Evolutionary conservation across 345 rosid genomes (phyloP).

Genomic region (Combretum micranthum): DNA sequence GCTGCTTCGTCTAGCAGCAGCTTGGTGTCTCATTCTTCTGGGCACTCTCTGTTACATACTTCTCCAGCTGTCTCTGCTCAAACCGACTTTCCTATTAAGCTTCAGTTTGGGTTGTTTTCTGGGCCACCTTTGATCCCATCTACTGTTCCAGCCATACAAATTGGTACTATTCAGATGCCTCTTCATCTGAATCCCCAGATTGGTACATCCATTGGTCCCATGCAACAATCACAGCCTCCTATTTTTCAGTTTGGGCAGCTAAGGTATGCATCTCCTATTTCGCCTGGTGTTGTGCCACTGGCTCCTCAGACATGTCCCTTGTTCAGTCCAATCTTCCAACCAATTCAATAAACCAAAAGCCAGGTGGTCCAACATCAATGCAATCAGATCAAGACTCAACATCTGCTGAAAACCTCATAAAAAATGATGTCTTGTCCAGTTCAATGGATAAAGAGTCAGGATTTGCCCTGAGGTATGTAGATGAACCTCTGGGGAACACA

Average conservation of each 20-base stretch:
- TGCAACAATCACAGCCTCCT: conserved; percentile 66
- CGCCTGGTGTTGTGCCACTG: conserved; percentile 66
- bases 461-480: conserved; percentile 33
- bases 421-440: conserved; percentile 26
- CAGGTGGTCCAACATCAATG: conserved; percentile 31
- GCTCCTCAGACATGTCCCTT: conserved; percentile 54
- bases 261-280: conserved; percentile 66
- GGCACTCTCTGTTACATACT: conserved; percentile 34
- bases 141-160: conserved; percentile 95
- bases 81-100: conserved; percentile 61
- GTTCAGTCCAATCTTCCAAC: conserved; percentile 40
- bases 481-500: conserved; percentile 34
- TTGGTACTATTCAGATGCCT: conserved; percentile 99
- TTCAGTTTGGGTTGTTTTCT: conserved; percentile 94
- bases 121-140: conserved; percentile 89
- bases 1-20: conserved; percentile 25
- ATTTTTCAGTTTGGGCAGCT: conserved; percentile 92
- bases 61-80: conserved; percentile 37
- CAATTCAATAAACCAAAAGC: conserved; percentile 43
- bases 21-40: conserved; percentile 28
- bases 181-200: conserved; percentile 82
- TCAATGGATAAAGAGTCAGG: conserved; percentile 36
- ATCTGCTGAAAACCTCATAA: conserved; percentile 23
- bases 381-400: conserved; percentile 37
- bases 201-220: conserved; percentile 49